Conservation (phyloP, 768 basidiomycete species). For the Lactarius sp. region DNA sequence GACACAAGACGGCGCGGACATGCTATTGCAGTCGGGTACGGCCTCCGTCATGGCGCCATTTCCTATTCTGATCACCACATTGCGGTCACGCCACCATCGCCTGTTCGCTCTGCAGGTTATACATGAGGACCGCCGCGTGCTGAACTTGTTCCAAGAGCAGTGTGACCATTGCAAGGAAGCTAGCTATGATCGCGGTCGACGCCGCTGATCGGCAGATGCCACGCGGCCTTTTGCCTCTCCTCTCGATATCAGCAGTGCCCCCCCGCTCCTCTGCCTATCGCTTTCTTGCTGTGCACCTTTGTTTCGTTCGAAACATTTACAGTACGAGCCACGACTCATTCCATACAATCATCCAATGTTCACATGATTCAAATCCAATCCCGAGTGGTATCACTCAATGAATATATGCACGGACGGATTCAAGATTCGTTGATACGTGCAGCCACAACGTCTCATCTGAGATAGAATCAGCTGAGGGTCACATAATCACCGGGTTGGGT, state of each 20-base stretch:
- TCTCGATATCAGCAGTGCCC: background rate
- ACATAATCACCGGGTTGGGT: constrained; percentile 3
- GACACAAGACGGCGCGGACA: constrained; percentile 52
- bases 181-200: constrained; percentile 31
- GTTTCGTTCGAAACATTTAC: constrained; percentile 7
- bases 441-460: constrained; percentile 1
- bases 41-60: background rate
- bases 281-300: constrained; percentile 19
- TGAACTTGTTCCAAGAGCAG: constrained; percentile 60
- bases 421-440: constrained; percentile 4
- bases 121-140: constrained; percentile 47
- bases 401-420: constrained; percentile 5
- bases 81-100: background rate
- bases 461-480: constrained; percentile 6
- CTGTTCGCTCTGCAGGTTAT: constrained; percentile 22
- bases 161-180: constrained; percentile 52
- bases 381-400: constrained; percentile 1
- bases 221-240: background rate
- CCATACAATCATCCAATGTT: constrained; percentile 11
- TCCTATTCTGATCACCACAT: constrained; percentile 5
- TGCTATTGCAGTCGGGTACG: constrained; percentile 49
- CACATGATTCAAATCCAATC: constrained; percentile 8
- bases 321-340: constrained; percentile 18
- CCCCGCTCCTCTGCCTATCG: background rate
- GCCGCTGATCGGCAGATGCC: constrained; percentile 23